Evolutionary conservation across 1,139 yeast genomes (phyloP).

Genomic region (Scheffersomyces stambukii): DNA sequence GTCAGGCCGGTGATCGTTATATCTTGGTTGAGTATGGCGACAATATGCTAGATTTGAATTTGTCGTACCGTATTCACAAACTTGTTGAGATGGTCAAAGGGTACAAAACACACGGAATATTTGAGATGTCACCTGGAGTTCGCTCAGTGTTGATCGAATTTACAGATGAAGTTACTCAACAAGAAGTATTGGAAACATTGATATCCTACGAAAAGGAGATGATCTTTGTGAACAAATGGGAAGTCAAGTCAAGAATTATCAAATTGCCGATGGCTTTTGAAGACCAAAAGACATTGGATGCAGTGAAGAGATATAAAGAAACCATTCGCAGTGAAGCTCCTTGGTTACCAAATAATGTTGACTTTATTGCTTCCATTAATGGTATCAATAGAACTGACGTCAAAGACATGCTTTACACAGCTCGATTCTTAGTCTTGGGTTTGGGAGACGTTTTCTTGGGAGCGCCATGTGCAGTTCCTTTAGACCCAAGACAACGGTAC

Average conservation of each 20-base stretch:
- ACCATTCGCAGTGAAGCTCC: conserved; percentile 93
- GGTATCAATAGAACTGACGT: conserved; percentile 75
- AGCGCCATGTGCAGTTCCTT: conserved; percentile 97
- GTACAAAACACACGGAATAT: conserved; percentile 69
- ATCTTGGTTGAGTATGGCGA: conserved; percentile 91
- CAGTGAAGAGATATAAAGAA: conserved; percentile 87
- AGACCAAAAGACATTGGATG: conserved; percentile 81
- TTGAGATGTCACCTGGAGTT: conserved; percentile 96
- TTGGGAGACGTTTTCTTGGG: conserved; percentile 97
- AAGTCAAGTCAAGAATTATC: conserved; percentile 74
- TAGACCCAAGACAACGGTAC: conserved; percentile 92
- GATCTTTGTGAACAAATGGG: conserved; percentile 73
- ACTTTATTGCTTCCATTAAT: conserved; percentile 85
- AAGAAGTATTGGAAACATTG: conserved; percentile 56
- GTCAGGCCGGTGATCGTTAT: conserved; percentile 97
- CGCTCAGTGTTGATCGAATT: conserved; percentile 88
- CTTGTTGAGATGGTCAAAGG: conserved; percentile 68
- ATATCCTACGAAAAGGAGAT: conserved; percentile 74
- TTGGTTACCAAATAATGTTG: conserved; percentile 97
- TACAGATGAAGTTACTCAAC: conserved; percentile 62
- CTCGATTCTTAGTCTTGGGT: conserved; percentile 87
- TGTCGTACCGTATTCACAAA: conserved; percentile 80
- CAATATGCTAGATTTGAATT: conserved; percentile 76
- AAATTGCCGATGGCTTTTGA: conserved; percentile 95
- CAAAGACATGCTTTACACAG: conserved; percentile 78